Base-by-base conservation (phyloP, 2,329 filamentous ascomycete species). In the Pestalotiopsis sp. region DNA sequence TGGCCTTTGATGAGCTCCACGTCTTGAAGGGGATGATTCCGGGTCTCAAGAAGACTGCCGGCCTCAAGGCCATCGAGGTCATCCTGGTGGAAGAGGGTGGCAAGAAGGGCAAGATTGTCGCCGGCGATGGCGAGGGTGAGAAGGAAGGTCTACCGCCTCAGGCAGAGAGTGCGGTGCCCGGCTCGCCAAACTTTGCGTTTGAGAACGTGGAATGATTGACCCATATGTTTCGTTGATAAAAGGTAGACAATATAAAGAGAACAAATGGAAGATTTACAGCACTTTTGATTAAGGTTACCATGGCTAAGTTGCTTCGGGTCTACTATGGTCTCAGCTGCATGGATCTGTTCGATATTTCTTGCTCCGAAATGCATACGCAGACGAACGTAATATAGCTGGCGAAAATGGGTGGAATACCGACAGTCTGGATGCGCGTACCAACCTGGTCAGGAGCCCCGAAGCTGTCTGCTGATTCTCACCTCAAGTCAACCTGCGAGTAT, bases 1-100 rank as follows among this genome's bases (percentile, higher is more conserved):
- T 99, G 70, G 86, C 89, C 1, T 99, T 98, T 79, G 91, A 98
- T 74, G 96, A 99, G 84, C 84, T 90, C 61, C 85, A 87, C 68
- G 92, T 91, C 40, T 84, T 98, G 67, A 79, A 84, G 66, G 89
- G 94, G 75, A 97, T 98, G 91, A 84, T 94, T 3, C 86, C 90
- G 1, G 91, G 90, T 22, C 82, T 99, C 75, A 93, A 92, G 85
- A 90, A 92, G 79, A 91, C 91, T 20, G 89, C 83, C 22, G 90
- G 90, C 38, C 90, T 91, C 72, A 88, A 86, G 72, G 87, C 85
- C 44, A 87, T 97, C 22, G 91, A 93, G 71, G 84, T 97, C 71
- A 81, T 97, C 58, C 81, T 84, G 9, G 90, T 97, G 2, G 85
- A 89, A 39, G 92, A 92, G 76, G 91, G 89, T 48, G 89, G 87